Evolutionary conservation across 306 rosid genomes (phyloP), one percentile per base, ranked within the genome.

Genomic region (Gastrolobium bilobum): DNA sequence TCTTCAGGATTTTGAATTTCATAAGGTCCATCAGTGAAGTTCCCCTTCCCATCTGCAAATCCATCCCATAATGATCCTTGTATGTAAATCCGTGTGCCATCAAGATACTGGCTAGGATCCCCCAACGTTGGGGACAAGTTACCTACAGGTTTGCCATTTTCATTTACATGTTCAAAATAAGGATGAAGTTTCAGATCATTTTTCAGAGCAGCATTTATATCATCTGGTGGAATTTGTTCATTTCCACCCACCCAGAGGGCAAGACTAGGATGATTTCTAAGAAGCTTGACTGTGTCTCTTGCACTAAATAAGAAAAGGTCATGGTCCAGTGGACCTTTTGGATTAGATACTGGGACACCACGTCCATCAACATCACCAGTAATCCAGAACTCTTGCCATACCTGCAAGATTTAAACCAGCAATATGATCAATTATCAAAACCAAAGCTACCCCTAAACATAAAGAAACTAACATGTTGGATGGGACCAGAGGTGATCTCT

Each of bases 231-330:
- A 84, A 80, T 53, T 91, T 94, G 99, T 82, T 94, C 99, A 79
- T 94, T 94, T 81, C 99, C 99, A 44, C 99, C 99, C 30, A 94
- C 97, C 99, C 99, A 94, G 79, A 92, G 97, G 75, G 97, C 97
- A 74, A 92, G 99, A 87, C 99, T 92, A 7, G 97, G 86, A 84
- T 92, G 97, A 81, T 94, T 94, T 78, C 97, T 89, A 64, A 94
- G 88, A 81, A 94, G 95, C 86, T 92, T 94, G 86, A 94, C 87
- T 0, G 95, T 94, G 84, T 94, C 99, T 82, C 97, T 91, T 3
- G 88, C 99, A 85, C 97, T 89, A 58, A 92, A 79, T 90, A 94
- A 10, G 85, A 94, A 94, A 82, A 94, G 97, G 73, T 85, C 95
- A 84, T 94, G 99, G 80, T 94, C 99, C 34, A 88, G 84, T 37